Conservation (phyloP, 768 basidiomycete species). For the Fistulinella prunicolor region DNA sequence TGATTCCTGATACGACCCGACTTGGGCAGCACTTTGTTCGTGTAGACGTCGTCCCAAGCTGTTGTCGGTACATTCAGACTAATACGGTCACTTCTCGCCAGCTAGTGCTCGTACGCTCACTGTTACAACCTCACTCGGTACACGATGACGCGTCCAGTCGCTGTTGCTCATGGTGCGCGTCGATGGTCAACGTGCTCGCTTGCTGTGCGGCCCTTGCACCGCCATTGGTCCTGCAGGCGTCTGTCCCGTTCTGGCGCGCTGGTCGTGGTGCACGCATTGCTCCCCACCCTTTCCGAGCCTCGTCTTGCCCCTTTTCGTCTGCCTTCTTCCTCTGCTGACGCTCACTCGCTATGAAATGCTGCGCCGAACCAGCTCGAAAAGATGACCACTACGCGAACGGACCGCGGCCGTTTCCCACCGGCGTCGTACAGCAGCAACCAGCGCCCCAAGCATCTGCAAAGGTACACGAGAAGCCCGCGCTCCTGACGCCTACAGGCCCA, state of each 20-base stretch:
- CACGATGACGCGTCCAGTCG: no score
- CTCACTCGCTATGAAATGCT: constrained; percentile 56
- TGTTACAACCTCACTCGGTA: no score
- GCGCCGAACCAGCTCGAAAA: constrained; percentile 46
- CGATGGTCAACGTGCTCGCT: not conserved
- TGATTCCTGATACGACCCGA: no score
- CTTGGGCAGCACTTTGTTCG: no score
- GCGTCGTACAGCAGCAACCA: constrained; percentile 54
- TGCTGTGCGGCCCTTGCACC: constrained; percentile 8
- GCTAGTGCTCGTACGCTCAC: no score
- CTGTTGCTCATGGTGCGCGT: no score
- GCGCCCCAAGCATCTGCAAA: constrained; percentile 34
- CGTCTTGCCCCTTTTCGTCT: no score
- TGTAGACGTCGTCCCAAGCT: no score
- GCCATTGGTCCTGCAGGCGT: constrained; percentile 14
- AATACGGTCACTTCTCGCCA: no score
- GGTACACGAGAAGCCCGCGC: constrained; percentile 38
- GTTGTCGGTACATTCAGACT: no score
- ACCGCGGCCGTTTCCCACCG: constrained; percentile 26
- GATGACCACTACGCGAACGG: constrained; percentile 36
- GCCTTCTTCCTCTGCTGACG: not conserved
- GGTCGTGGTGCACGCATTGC: constrained; percentile 1
- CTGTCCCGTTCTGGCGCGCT: not conserved
- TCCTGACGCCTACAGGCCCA: constrained; percentile 40
- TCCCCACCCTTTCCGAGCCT: no score